A percentile compares a stretch with the other conserved stretches of the same genome.
These are phyloP conservation scores for Coprinopsis sp. DNA, from an alignment of 768 basidiomycete species.

Conservation along the genomic window DNA sequence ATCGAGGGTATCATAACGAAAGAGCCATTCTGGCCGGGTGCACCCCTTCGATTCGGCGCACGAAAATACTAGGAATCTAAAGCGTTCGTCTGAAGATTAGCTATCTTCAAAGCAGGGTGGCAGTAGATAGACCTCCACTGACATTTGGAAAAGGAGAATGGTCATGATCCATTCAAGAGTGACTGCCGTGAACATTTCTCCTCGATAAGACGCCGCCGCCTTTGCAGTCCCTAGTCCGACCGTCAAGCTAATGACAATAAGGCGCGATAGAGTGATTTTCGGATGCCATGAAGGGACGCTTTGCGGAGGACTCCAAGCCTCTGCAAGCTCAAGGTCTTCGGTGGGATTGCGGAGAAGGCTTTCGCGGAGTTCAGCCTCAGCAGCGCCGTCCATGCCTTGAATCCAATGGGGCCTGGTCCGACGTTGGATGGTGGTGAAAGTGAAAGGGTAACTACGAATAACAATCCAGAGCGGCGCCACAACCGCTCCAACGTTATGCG, in stretches of 20 bases:
- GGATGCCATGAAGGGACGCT: conserved; percentile 12
- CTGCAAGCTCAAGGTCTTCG: too few species aligned
- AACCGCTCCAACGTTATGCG: too few species aligned
- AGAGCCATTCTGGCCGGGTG: not conserved
- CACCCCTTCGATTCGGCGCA: not conserved
- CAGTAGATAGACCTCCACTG: not conserved
- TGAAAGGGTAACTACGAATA: too few species aligned
- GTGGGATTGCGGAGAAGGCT: too few species aligned
- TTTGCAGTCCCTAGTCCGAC: conserved; percentile 10
- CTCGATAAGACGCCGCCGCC: conserved; percentile 1
- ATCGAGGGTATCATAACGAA: not conserved
- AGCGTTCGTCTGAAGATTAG: not conserved
- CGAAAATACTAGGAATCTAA: not conserved
- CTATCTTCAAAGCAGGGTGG: not conserved
- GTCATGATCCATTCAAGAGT: conserved; percentile 10
- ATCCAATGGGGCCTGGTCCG: too few species aligned
- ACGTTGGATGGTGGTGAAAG: too few species aligned
- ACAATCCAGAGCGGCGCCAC: too few species aligned
- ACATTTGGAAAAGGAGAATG: conserved; percentile 4
- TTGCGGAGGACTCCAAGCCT: too few species aligned
- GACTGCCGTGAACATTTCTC: not conserved
- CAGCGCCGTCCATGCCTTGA: too few species aligned
- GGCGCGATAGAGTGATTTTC: conserved; percentile 6
- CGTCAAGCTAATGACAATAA: conserved; percentile 1
- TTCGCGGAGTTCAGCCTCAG: too few species aligned